A percentile compares a stretch with the other conserved stretches of the same genome.
Conservation (phyloP, 441 rosid genomes). For the Erysimum cheiri region DNA sequence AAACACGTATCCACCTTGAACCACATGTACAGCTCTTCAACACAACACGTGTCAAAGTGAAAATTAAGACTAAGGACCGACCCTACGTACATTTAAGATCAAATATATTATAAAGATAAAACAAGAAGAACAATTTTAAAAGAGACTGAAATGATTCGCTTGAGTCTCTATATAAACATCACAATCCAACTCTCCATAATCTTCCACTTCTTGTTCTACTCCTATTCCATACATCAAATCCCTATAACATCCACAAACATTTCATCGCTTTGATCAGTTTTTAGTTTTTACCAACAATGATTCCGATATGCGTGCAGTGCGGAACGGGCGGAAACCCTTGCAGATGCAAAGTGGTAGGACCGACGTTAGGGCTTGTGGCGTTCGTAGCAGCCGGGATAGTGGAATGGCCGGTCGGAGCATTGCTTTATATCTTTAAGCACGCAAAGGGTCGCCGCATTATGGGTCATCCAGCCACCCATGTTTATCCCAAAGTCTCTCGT, state of each 20-base stretch:
- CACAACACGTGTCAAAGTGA: slow-evolving; percentile 14
- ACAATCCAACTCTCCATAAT: slow-evolving; percentile 18
- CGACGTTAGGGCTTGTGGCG: slow-evolving; percentile 75
- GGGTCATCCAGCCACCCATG: slow-evolving; percentile 78
- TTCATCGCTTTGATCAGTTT: slow-evolving; percentile 9
- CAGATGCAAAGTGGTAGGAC: slow-evolving; percentile 81
- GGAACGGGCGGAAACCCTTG: slow-evolving; percentile 71
- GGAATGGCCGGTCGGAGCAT: slow-evolving; percentile 83
- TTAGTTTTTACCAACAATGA: slow-evolving; percentile 34
- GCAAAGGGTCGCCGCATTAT: slow-evolving; percentile 71
- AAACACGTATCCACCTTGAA: slow-evolving; percentile 23
- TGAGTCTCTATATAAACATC: slow-evolving; percentile 22
- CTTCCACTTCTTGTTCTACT: slow-evolving; percentile 22
- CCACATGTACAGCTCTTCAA: background rate
- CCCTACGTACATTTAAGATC: slow-evolving; percentile 6
- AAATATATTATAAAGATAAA: slow-evolving; percentile 1
- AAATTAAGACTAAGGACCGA: slow-evolving; percentile 9
- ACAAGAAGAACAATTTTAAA: background rate
- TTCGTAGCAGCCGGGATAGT: slow-evolving; percentile 65
- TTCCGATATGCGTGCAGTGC: slow-evolving; percentile 69
- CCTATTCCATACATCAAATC: slow-evolving; percentile 29
- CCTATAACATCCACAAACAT: slow-evolving; percentile 34
- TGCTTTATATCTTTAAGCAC: slow-evolving; percentile 68
- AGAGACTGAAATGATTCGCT: slow-evolving; percentile 31
- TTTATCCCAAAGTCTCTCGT: slow-evolving; percentile 59